Evolutionary conservation across 1,284 basidiomycete species (phyloP), one percentile per base, ranked within the genome.

Genomic region (Sporisorium exsertum): DNA sequence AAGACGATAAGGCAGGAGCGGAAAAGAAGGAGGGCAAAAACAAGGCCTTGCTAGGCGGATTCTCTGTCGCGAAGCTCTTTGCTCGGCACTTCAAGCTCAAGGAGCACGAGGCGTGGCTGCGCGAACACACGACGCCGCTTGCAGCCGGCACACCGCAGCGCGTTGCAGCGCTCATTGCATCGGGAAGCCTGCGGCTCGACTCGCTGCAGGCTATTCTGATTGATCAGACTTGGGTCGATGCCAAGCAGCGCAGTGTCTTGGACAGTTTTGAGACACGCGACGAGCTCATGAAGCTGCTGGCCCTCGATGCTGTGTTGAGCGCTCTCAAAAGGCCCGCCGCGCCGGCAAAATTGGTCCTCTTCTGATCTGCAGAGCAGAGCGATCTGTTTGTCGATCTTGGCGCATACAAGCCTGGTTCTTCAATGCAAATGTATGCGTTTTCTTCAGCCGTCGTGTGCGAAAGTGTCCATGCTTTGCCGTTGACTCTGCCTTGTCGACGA

Each of bases 21-120:
- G 46, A 26, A 0, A 64, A 71, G 35, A 72, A 65, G 27, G 63
- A 40, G 27, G 49, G 49, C 37, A 62, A 55, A 45, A 60, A 55
- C 18, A 58, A 65, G 26, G 57, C 49, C 18, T 35, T 65, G 33
- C 45, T 72, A 35, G 69, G 69, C 18, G 69, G 69, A 12, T 65
- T 76, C 32, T 68, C 69, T 9, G 82, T 84, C 0, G 82, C 76
- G 26, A 84, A 84, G 66, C 77, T 84, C 26, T 84, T 84, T 69
- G 81, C 82, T 32, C 79, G 82, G 22, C 82, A 84, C 54, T 84
- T 84, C 45, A 84, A 84, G 67, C 63, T 80, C 49, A 72, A 78
- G 58, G 80, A 78, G 55, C 81, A 83, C 51, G 72, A 67, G 37
- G 58, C 66, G n/a, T 82, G 75, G 71, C 72, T 84, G n/a, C 49